Evolutionary conservation across 2,329 filamentous ascomycete species (phyloP).

Genomic region (Hymenoscyphus fructigenus): DNA sequence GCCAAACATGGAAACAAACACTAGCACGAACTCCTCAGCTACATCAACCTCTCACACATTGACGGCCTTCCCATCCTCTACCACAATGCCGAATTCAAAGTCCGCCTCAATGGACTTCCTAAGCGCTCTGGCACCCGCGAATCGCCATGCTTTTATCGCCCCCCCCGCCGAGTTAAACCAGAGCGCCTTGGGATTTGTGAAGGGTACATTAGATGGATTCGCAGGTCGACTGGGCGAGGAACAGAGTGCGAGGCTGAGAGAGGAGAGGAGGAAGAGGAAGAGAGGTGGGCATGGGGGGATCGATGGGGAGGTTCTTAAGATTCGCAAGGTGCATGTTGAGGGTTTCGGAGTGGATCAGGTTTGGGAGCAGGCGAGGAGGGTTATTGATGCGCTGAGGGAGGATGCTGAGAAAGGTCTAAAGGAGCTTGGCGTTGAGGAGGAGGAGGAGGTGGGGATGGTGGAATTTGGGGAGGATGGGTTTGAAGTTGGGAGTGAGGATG

Average conservation of each 20-base stretch:
- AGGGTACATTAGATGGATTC: slow-evolving; percentile 75
- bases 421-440: slow-evolving; percentile 39
- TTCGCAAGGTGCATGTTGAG: slow-evolving; percentile 80
- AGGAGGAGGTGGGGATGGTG: slow-evolving; percentile 38
- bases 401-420: slow-evolving; percentile 52
- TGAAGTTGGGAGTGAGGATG: slow-evolving; percentile 37
- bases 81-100: slow-evolving; percentile 31
- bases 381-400: slow-evolving; percentile 65
- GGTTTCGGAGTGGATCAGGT: slow-evolving; percentile 88
- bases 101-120: slow-evolving; percentile 21
- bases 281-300: slow-evolving; percentile 51
- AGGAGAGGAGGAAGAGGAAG: slow-evolving; percentile 75
- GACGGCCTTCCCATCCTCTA: slow-evolving; percentile 46
- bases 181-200: slow-evolving; percentile 72
- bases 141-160: slow-evolving; percentile 62
- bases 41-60: slow-evolving; percentile 66
- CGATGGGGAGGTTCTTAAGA: slow-evolving; percentile 59
- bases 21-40: slow-evolving; percentile 54
- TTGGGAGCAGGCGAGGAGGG: slow-evolving; percentile 88
- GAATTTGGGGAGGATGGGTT: slow-evolving; percentile 43
- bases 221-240: slow-evolving; percentile 71
- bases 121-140: slow-evolving; percentile 28
- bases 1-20: slow-evolving; percentile 27
- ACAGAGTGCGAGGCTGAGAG: slow-evolving; percentile 67
- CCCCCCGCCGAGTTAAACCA: slow-evolving; percentile 66